Conservation (phyloP, 2,329 filamentous ascomycete genomes). For the Aaosphaeria arxii region DNA sequence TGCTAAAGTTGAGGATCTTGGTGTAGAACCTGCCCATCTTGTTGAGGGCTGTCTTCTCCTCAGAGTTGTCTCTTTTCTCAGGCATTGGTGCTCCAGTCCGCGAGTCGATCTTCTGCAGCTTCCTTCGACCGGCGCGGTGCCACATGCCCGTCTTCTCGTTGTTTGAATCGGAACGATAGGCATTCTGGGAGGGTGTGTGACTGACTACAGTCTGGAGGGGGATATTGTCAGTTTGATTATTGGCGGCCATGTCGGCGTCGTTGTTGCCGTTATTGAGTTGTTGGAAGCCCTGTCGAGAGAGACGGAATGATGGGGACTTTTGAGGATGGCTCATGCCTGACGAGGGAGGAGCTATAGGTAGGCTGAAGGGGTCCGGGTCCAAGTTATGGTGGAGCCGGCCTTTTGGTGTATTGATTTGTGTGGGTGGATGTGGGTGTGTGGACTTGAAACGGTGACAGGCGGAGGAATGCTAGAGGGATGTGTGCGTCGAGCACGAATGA, state of each 20-base stretch:
- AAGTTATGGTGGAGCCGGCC: background rate
- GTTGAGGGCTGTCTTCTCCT: conserved; percentile 55
- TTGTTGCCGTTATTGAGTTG: conserved; percentile 23
- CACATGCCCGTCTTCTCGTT: conserved; percentile 40
- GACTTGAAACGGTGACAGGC: too few species aligned
- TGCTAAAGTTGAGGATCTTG: conserved; percentile 60
- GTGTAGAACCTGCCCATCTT: conserved; percentile 60
- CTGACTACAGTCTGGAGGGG: conserved; percentile 57
- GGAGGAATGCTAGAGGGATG: conserved; percentile 7
- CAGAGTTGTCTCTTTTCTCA: conserved; percentile 35
- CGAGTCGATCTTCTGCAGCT: conserved; percentile 30
- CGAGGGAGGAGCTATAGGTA: background rate
- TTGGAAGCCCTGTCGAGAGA: conserved; percentile 35
- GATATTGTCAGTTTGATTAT: conserved; percentile 55
- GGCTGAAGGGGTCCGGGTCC: background rate
- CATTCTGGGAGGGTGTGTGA: conserved; percentile 39
- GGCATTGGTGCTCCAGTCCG: conserved; percentile 18
- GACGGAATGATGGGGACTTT: conserved; percentile 17
- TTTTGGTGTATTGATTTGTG: too few species aligned
- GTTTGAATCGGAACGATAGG: conserved; percentile 24
- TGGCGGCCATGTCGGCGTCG: conserved; percentile 39
- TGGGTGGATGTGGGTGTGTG: too few species aligned
- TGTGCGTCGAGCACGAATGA: conserved; percentile 33
- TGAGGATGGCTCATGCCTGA: conserved; percentile 12
- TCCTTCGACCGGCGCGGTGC: conserved; percentile 34